A percentile compares a stretch with the other conserved stretches of the same genome.
phyloP scores from a whole-genome alignment of 2,329 filamentous ascomycete species.

The Ophiostoma pallidulum region DNA sequence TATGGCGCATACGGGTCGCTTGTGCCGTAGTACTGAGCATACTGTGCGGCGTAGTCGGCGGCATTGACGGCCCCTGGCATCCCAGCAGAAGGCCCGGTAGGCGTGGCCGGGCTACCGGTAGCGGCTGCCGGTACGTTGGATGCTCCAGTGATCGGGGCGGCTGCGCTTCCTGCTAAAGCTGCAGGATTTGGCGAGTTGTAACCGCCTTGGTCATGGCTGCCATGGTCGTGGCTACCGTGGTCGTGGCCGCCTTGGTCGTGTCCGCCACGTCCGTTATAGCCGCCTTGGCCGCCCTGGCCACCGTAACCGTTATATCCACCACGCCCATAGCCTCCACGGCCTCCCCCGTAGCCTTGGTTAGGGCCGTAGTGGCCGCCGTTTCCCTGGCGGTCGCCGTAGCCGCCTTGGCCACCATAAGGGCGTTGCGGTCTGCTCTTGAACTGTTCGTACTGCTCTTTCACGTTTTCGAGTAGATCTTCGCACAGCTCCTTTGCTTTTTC shows the following conservation, averaged over 20 bases:
- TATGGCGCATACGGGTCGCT: slow-evolving; percentile 79
- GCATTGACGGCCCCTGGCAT: slow-evolving; percentile 33
- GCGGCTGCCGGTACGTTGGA: slow-evolving; percentile 22
- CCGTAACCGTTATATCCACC: slow-evolving; percentile 28
- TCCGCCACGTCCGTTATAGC: slow-evolving; percentile 11
- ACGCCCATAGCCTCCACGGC: slow-evolving; percentile 35
- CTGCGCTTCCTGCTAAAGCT: slow-evolving; percentile 26
- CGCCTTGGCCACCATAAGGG: slow-evolving; percentile 42
- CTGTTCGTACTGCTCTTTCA: slow-evolving; percentile 80
- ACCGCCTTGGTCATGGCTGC: slow-evolving; percentile 21
- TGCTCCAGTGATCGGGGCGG: no score
- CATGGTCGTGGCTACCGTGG: slow-evolving; percentile 5
- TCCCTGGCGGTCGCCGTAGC: slow-evolving; percentile 36
- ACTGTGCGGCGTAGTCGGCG: slow-evolving; percentile 68
- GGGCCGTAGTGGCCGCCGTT: slow-evolving; percentile 25
- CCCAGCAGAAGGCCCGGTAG: slow-evolving; percentile 16
- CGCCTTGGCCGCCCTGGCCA: slow-evolving; percentile 26
- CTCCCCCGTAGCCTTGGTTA: slow-evolving; percentile 26
- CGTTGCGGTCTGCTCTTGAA: slow-evolving; percentile 78
- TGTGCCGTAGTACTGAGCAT: slow-evolving; percentile 68
- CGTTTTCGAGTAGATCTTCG: slow-evolving; percentile 75
- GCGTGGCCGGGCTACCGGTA: background rate
- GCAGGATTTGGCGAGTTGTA: slow-evolving; percentile 32
- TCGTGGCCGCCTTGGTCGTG: background rate
- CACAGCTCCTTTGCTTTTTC: slow-evolving; percentile 81